Evolutionary conservation across 129 eudicot species (phyloP).

Genomic region (Rutidosis leptorrhynchoides): DNA sequence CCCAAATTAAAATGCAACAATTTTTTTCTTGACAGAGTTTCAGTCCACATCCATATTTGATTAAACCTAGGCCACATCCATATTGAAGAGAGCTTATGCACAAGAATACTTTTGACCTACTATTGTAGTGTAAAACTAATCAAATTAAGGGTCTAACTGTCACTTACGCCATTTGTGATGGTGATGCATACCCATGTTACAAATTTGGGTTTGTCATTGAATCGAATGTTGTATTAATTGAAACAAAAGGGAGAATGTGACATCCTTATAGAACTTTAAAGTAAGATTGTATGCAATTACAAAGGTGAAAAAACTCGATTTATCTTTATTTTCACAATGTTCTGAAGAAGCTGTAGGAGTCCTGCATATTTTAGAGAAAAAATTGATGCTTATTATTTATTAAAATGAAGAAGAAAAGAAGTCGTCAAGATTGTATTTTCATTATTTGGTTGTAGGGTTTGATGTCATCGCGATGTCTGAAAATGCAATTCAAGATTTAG

Average conservation of each 20-base stretch:
- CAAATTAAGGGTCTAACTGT: no score
- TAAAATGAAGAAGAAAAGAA: no score
- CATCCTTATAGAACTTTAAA: constrained; percentile 2
- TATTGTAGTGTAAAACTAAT: not conserved
- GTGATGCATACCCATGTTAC: not conserved
- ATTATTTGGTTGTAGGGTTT: constrained; percentile 46
- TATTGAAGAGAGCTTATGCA: not conserved
- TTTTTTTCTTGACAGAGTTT: not conserved
- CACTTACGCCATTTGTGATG: no score
- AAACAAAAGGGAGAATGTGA: constrained; percentile 7
- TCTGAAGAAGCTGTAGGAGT: constrained; percentile 8
- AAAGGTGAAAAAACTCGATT: not conserved
- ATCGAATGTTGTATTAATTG: constrained; percentile 16
- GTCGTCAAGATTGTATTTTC: not conserved
- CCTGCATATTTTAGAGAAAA: constrained; percentile 9
- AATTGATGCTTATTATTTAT: no score
- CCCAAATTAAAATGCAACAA: constrained; percentile 13
- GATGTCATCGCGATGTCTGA: constrained; percentile 61
- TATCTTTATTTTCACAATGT: constrained; percentile 12
- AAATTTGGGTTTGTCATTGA: not conserved
- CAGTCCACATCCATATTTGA: not conserved
- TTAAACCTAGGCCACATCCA: not conserved
- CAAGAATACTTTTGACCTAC: not conserved
- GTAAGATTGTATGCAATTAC: constrained; percentile 16
- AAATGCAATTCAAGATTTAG: constrained; percentile 55